Conservation (phyloP, 2,329 filamentous ascomycete genomes). For the Pestalotiopsis sp. region DNA sequence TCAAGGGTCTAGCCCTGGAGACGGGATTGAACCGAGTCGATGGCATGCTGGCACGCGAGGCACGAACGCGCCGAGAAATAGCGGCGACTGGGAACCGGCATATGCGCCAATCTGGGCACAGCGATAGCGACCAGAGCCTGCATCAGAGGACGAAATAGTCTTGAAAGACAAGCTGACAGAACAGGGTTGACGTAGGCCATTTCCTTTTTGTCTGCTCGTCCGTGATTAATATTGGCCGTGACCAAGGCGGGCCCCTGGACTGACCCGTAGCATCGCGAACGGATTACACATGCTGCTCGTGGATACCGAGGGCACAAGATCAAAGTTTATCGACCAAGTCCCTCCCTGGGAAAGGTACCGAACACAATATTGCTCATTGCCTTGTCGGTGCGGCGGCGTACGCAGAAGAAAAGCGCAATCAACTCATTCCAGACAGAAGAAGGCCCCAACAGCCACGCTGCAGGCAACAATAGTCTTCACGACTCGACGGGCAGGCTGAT, state of each 20-base stretch:
- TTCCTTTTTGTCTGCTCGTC: constrained; percentile 5
- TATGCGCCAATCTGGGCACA: neutral
- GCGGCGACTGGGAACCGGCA: neutral
- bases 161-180: neutral
- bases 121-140: neutral
- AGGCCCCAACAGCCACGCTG: neutral
- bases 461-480: neutral
- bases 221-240: constrained; percentile 8
- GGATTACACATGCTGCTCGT: neutral
- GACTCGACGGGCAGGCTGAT: neutral
- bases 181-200: neutral
- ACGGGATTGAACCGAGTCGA: neutral
- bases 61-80: neutral
- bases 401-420: neutral
- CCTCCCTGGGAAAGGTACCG: neutral
- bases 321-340: neutral
- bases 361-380: neutral
- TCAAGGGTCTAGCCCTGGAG: neutral
- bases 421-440: neutral
- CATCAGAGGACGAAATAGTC: neutral
- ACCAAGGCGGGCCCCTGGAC: constrained; percentile 7
- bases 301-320: neutral
- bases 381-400: neutral
- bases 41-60: constrained; percentile 2
- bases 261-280: neutral